Base-by-base conservation (phyloP, 345 rosid genomes). In the Euphorbia lathyris region DNA sequence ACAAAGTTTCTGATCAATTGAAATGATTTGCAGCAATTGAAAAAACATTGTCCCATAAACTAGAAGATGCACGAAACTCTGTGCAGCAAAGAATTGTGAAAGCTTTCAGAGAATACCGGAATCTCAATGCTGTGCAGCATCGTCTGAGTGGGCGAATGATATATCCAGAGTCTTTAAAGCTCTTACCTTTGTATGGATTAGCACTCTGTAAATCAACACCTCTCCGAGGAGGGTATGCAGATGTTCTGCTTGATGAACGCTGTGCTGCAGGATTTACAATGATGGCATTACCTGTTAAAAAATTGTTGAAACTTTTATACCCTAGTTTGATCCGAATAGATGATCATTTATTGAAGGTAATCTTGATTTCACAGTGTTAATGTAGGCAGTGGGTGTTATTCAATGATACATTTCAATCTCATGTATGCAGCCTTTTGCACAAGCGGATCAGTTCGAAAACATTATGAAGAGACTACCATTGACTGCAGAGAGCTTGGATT, bases 231-330 rank as follows among this genome's bases (percentile, higher is more conserved):
- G 97, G 98, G 53, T 88, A 85, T 73, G 92, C 90, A 48, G 99
- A 96, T 85, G 86, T 82, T 72, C 80, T 80, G 68, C 93, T 92
- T 60, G 98, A 96, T 65, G 97, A 96, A 67, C 96, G 98, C 55
- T 86, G 94, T 81, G 96, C 98, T n/a, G 95, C 87, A 36, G 96
- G 99, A 71, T 88, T 80, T 80, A 89, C 95, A 25, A 85, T 89
- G 95, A 89, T 92, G 98, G 90, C 98, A 34, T 76, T 96, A 72
- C 98, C 99, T 67, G 97, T 88, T 42, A 88, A 90, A 72, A 90
- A 79, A 65, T 80, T 96, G 79, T 68, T 96, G 85, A 92, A 96
- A 78, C 90, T 88, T 66, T 80, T 96, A 60, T 96, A 96, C 81
- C 99, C 99, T 61, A 79, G 69, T 82, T 84, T 96, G 84, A 72